phyloP scores from a whole-genome alignment of 768 basidiomycete species.

The Phanerochaete carnosa region DNA sequence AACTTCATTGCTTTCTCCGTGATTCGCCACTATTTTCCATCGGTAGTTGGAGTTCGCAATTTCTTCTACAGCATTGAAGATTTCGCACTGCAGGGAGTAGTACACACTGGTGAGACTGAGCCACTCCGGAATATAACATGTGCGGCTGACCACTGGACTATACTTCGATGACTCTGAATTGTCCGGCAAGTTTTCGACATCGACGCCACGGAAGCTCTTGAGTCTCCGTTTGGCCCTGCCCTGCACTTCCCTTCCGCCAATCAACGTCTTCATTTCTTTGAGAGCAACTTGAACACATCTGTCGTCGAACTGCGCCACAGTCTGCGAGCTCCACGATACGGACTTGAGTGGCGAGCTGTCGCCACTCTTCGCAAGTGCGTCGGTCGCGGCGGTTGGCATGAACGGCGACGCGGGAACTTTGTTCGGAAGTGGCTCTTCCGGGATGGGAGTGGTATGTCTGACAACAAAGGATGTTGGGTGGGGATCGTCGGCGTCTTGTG shows the following conservation, averaged over 20 bases:
- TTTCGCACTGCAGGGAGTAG: neutral
- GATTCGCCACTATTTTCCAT: neutral
- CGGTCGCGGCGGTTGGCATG: too few relatives aligned
- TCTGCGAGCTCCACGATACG: too few relatives aligned
- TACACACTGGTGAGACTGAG: neutral
- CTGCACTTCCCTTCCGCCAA: neutral
- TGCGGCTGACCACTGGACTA: neutral
- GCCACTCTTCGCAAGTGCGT: too few relatives aligned
- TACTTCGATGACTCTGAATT: neutral
- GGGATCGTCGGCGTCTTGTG: too few relatives aligned
- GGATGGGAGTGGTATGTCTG: too few relatives aligned
- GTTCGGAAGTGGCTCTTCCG: too few relatives aligned
- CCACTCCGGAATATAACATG: neutral
- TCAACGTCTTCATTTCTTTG: too few relatives aligned
- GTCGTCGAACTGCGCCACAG: too few relatives aligned
- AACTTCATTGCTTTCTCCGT: neutral
- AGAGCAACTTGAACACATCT: too few relatives aligned
- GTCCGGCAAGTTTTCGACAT: neutral
- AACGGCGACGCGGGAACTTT: too few relatives aligned
- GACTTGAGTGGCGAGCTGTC: too few relatives aligned
- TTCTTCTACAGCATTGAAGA: neutral
- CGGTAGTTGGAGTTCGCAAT: neutral
- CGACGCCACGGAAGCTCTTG: neutral
- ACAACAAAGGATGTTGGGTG: too few relatives aligned
- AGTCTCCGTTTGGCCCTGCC: neutral